Evolutionary conservation across 768 basidiomycete genomes (phyloP).

Genomic region (Boletales sp.): DNA sequence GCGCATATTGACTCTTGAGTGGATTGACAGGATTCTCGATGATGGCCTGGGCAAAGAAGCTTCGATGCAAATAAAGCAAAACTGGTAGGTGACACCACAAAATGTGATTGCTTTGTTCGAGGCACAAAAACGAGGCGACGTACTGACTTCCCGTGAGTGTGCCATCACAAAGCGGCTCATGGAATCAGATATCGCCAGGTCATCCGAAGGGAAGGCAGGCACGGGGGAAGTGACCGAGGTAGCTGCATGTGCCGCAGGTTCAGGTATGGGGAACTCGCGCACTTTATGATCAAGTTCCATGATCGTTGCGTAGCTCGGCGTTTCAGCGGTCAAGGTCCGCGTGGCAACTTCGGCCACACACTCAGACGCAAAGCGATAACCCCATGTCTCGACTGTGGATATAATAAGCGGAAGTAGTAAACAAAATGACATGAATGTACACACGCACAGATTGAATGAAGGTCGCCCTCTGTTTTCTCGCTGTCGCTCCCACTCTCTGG

Average conservation of each 20-base stretch:
- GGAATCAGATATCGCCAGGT: slow-evolving; percentile 18
- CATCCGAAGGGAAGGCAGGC: slow-evolving; percentile 11
- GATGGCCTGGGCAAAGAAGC: slow-evolving; percentile 70
- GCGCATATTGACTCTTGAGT: slow-evolving; percentile 59
- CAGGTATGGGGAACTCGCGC: slow-evolving; percentile 59
- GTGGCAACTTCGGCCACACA: slow-evolving; percentile 62
- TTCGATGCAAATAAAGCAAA: slow-evolving; percentile 60
- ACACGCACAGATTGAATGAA: slow-evolving; percentile 24
- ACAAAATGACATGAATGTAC: not conserved
- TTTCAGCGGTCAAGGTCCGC: slow-evolving; percentile 58
- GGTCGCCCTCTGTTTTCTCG: slow-evolving; percentile 21
- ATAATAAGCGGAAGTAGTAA: not conserved
- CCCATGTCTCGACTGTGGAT: slow-evolving; percentile 55
- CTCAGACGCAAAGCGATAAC: slow-evolving; percentile 60
- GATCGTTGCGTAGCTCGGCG: slow-evolving; percentile 60
- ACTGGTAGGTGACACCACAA: slow-evolving; percentile 32
- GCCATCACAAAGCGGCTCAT: slow-evolving; percentile 40
- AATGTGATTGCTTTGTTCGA: not conserved
- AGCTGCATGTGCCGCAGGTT: slow-evolving; percentile 37
- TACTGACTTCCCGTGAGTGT: slow-evolving; percentile 35
- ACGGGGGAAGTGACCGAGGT: slow-evolving; percentile 31
- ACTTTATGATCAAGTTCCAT: slow-evolving; percentile 69
- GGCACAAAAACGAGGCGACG: slow-evolving; percentile 13
- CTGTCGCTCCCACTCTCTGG: slow-evolving; percentile 34
- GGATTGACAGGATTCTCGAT: slow-evolving; percentile 66